These are phyloP conservation scores for Papiliotrema flavescens DNA, from an alignment of 1,284 basidiomycete genomes.

Conservation along the genomic window DNA sequence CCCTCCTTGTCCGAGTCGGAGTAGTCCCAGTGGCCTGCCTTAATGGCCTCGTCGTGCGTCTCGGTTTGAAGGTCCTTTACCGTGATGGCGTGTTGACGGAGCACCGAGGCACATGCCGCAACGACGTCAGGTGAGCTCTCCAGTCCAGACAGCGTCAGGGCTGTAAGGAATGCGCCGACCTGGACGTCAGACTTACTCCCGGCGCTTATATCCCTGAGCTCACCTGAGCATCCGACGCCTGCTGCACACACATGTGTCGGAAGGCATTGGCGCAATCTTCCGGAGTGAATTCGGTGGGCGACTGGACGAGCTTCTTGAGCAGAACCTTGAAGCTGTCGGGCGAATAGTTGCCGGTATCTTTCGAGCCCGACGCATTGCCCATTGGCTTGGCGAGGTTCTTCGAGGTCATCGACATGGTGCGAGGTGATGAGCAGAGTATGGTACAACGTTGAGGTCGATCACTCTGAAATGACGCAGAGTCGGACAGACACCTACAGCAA, in stretches of 20 bases:
- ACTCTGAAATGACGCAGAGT: no score
- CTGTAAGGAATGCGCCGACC: slow-evolving; percentile 78
- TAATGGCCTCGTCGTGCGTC: slow-evolving; percentile 8
- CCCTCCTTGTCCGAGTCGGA: slow-evolving; percentile 43
- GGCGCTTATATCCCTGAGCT: no score
- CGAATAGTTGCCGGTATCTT: slow-evolving; percentile 27
- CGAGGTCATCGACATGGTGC: slow-evolving; percentile 4
- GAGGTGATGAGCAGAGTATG: background rate
- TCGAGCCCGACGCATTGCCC: background rate
- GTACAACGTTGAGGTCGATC: background rate
- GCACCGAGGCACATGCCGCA: slow-evolving; percentile 68
- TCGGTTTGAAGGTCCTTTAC: slow-evolving; percentile 50
- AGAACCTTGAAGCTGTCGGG: slow-evolving; percentile 69
- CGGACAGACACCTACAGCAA: no score
- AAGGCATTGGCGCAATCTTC: slow-evolving; percentile 68
- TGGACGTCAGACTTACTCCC: slow-evolving; percentile 54
- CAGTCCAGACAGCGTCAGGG: slow-evolving; percentile 69
- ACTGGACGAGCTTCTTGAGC: slow-evolving; percentile 69
- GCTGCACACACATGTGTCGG: slow-evolving; percentile 67
- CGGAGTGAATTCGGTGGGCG: slow-evolving; percentile 68
- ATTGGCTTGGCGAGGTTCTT: slow-evolving; percentile 5
- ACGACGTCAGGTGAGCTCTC: slow-evolving; percentile 71
- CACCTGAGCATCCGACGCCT: slow-evolving; percentile 55
- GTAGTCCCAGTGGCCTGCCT: slow-evolving; percentile 46
- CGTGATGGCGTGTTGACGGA: slow-evolving; percentile 62